Percentiles rank a stretch among this genome's conserved stretches.
Evolutionary conservation across 1,139 yeast genomes (phyloP).

Genomic region (Zygosaccharomyces sapae): DNA sequence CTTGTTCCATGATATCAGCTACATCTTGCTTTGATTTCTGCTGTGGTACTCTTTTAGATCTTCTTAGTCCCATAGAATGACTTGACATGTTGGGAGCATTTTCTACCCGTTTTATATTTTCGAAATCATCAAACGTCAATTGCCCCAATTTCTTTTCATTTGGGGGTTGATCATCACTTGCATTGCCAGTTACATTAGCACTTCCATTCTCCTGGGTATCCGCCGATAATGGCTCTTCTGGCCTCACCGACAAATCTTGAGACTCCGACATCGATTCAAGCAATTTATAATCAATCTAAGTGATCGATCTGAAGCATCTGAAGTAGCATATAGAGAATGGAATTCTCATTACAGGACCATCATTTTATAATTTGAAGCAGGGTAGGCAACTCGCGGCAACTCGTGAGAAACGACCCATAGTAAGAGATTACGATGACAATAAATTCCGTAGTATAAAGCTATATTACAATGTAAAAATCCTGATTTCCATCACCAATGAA

Average conservation of each 20-base stretch:
- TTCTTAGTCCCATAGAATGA: constrained; percentile 21
- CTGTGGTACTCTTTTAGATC: constrained; percentile 26
- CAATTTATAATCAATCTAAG: neutral
- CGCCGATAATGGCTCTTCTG: constrained; percentile 12
- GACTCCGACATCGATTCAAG: constrained; percentile 7
- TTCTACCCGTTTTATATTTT: constrained; percentile 13
- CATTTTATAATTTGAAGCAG: constrained; percentile 12
- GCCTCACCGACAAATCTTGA: constrained; percentile 6
- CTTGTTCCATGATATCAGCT: constrained; percentile 15
- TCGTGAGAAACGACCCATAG: constrained; percentile 15
- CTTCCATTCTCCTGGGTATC: constrained; percentile 9
- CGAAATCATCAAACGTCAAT: constrained; percentile 16
- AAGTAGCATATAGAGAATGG: constrained; percentile 5
- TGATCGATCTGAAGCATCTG: neutral
- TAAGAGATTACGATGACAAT: neutral
- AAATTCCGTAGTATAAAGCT: neutral
- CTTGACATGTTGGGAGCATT: constrained; percentile 12
- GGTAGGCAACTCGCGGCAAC: constrained; percentile 12
- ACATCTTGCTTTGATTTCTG: constrained; percentile 18
- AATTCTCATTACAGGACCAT: constrained; percentile 8
- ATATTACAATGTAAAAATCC: neutral
- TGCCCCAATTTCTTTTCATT: constrained; percentile 14
- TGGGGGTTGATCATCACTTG: neutral
- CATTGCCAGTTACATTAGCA: constrained; percentile 3
- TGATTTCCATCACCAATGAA: neutral